Evolutionary conservation across 305 asterid genomes (phyloP), one percentile per base, ranked within the genome.

Genomic region (Solanum aculeatissimum): DNA sequence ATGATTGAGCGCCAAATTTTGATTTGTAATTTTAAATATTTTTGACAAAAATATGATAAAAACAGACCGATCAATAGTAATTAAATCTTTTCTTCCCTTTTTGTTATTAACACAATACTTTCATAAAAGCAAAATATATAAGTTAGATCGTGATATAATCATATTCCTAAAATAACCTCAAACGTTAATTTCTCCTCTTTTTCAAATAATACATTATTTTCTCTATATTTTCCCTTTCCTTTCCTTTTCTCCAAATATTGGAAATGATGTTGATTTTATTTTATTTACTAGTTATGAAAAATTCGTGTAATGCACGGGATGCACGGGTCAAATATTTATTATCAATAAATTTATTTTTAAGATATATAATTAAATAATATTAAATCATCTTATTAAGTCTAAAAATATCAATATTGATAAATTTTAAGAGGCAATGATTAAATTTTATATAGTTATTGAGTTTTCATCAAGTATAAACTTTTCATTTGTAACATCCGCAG

Each of bases 401-500:
- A 35, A 5, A 35, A 35, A 4, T 35, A 35, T 35, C 5, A 35
- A 35, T 35, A 35, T 35, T 35, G 1, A 35, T 35, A 35, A 35
- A 35, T 5, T 35, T 6, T 35, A 35, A 35, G 6, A 35, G 40
- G 7, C 7, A 35, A 35, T 35, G 5, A 35, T 35, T 35, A 83
- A 88, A 25, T 89, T 75, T 62, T 81, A 58, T 25, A 38, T 47
- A 69, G 29, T 42, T 13, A 32, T 82, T 57, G 75, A 77, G 49
- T 43, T 57, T 80, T 72, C 89, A 89, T 85, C 86, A 87, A 84
- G 29, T 79, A 80, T 86, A 85, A 74, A 60, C 89, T 84, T 66
- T 83, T 86, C 45, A 83, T 88, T 83, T 88, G 82, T 84, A 84
- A 89, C 78, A 80, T 91, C 83, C 92, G 43, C 68, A 85, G 82